Conservation (phyloP, 129 eudicot species). For the Helichrysum umbraculigerum region DNA sequence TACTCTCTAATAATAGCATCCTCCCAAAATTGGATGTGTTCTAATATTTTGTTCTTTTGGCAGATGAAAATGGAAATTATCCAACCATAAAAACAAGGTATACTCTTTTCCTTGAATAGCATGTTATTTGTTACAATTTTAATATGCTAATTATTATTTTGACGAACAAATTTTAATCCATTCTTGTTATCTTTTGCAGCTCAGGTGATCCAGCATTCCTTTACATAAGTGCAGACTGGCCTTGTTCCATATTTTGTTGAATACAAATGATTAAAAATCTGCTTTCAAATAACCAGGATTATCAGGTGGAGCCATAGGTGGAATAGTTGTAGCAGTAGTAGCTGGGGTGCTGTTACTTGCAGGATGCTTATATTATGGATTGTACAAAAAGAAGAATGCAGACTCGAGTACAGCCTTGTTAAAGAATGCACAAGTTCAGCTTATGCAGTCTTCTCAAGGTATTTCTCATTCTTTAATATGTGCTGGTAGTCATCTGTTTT, state of each 20-base stretch:
- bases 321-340: constrained; percentile 53
- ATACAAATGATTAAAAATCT: constrained; percentile 28
- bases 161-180: not conserved
- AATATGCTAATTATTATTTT: not conserved
- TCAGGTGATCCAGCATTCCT: constrained; percentile 49
- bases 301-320: constrained; percentile 72
- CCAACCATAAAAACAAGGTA: constrained; percentile 52
- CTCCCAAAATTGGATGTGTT: constrained; percentile 17
- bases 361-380: constrained; percentile 45
- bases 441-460: constrained; percentile 41
- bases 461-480: constrained; percentile 18
- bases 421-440: constrained; percentile 43
- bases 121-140: not conserved
- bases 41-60: constrained; percentile 11
- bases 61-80: constrained; percentile 71
- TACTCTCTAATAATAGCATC: not conserved
- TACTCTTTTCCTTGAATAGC: constrained; percentile 12
- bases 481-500: constrained; percentile 15
- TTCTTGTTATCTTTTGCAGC: constrained; percentile 56
- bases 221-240: constrained; percentile 26
- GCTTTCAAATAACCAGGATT: constrained; percentile 55
- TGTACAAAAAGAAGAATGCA: constrained; percentile 49
- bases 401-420: constrained; percentile 41
- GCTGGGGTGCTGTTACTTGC: constrained; percentile 53
- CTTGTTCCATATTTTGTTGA: constrained; percentile 26